Percentiles rank a stretch among this genome's conserved stretches.
Evolutionary conservation across 2,329 filamentous ascomycete genomes (phyloP).

Genomic region (Sporothrix schenckii): DNA sequence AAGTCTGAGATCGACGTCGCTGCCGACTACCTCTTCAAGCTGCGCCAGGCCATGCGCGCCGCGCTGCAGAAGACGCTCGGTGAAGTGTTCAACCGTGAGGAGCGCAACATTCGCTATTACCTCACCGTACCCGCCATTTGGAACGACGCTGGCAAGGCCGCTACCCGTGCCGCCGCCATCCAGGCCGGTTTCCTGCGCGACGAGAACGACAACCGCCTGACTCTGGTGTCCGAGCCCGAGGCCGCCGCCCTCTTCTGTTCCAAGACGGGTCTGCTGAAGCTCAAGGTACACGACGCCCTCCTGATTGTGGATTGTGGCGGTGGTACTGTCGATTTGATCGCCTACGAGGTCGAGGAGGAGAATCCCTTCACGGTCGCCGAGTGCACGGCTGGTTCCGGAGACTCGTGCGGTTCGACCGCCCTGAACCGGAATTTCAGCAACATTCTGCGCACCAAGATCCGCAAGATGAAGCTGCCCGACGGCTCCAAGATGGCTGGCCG

Average conservation of each 20-base stretch:
- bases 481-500: constrained; percentile 96
- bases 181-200: constrained; percentile 96
- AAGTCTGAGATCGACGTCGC: constrained; percentile 99
- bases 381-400: constrained; percentile 94
- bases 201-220: constrained; percentile 95
- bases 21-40: constrained; percentile 98
- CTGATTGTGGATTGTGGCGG: constrained; percentile 98
- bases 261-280: constrained; percentile 91
- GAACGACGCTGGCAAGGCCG: constrained; percentile 98
- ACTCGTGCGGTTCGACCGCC: constrained; percentile 97
- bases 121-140: constrained; percentile 98
- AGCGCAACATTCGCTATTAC: constrained; percentile 97
- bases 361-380: constrained; percentile 95
- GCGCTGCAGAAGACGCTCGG: constrained; percentile 95
- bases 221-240: constrained; percentile 93
- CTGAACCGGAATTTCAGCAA: constrained; percentile 98
- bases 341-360: constrained; percentile 97
- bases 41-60: constrained; percentile 94
- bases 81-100: constrained; percentile 96
- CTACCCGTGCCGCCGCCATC: constrained; percentile 91
- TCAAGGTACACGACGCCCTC: constrained; percentile 98
- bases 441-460: constrained; percentile 93
- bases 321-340: constrained; percentile 97
- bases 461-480: constrained; percentile 98
- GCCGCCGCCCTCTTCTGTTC: constrained; percentile 97